Percentiles rank a stretch among this genome's conserved stretches.
Conservation (phyloP, 129 eudicot species). For the Flaveria sonorensis region DNA sequence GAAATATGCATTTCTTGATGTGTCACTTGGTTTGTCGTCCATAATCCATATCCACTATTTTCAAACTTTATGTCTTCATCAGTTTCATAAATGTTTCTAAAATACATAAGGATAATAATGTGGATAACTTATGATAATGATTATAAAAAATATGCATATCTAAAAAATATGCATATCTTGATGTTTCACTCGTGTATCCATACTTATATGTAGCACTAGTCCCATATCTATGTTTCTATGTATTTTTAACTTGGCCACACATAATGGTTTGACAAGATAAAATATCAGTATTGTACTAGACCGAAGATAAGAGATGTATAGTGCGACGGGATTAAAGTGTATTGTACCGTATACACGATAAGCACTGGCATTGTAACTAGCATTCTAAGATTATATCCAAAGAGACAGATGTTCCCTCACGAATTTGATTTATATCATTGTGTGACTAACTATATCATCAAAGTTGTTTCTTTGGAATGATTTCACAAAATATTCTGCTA, state of each 20-base stretch:
- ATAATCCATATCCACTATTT: too few relatives aligned
- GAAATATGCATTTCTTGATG: neutral
- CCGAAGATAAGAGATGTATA: too few relatives aligned
- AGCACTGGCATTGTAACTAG: neutral
- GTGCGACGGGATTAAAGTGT: neutral
- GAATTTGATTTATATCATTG: neutral
- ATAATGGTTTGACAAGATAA: neutral
- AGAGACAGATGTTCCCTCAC: too few relatives aligned
- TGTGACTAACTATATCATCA: neutral
- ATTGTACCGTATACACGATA: neutral
- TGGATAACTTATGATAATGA: neutral
- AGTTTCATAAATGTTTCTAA: conserved; percentile 2
- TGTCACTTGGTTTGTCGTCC: conserved; percentile 7
- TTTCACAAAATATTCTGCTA: neutral
- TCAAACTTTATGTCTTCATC: conserved; percentile 3
- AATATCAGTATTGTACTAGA: too few relatives aligned
- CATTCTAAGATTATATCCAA: neutral
- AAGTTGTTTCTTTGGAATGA: neutral
- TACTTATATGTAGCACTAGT: neutral
- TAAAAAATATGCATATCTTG: neutral
- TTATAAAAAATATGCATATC: neutral
- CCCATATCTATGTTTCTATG: neutral
- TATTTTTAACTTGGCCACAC: neutral
- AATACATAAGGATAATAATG: neutral
- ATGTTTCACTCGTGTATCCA: conserved; percentile 8